phyloP scores from a whole-genome alignment of 352 stramenopile species.

The Phytopythium delawarense region DNA sequence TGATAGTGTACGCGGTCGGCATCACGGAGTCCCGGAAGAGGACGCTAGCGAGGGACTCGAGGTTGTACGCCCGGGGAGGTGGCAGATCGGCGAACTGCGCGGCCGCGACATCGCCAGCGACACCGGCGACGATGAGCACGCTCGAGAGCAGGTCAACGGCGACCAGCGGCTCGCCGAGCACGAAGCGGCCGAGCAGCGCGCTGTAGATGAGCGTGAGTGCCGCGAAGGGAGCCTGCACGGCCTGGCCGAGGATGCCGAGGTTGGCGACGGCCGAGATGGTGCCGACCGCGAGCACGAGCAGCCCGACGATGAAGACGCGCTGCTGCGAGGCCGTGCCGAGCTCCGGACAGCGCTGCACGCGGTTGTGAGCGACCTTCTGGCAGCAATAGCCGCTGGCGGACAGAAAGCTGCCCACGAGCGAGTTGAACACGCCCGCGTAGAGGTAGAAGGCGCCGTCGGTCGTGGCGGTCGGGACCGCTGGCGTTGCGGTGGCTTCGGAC shows the following conservation, averaged over 20 bases:
- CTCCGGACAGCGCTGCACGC: constrained; percentile 40
- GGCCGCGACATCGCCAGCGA: constrained; percentile 58
- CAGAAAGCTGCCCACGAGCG: constrained; percentile 67
- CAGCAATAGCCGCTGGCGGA: constrained; percentile 79
- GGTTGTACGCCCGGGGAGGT: constrained; percentile 41
- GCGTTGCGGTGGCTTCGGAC: not conserved
- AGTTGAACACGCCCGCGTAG: constrained; percentile 73
- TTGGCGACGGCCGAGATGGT: constrained; percentile 72
- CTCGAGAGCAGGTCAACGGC: constrained; percentile 52
- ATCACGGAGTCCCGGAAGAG: constrained; percentile 56
- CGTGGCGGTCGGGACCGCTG: not conserved
- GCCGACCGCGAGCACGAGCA: constrained; percentile 58
- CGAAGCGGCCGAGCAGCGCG: constrained; percentile 57
- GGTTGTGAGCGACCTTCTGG: constrained; percentile 68
- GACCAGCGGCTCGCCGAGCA: constrained; percentile 49
- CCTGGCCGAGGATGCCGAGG: constrained; percentile 67
- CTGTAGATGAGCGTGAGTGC: constrained; percentile 81
- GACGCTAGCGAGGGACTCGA: constrained; percentile 41
- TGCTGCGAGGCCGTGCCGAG: constrained; percentile 62
- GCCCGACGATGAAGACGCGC: constrained; percentile 43
- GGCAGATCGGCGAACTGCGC: constrained; percentile 41
- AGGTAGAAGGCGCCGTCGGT: constrained; percentile 26
- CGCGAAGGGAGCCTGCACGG: constrained; percentile 74
- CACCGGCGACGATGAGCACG: constrained; percentile 56
- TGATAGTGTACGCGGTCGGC: constrained; percentile 45